A percentile compares a stretch with the other conserved stretches of the same genome.
These are phyloP conservation scores for Leucosporidium creatinivorum DNA, from an alignment of 768 basidiomycete genomes.

Conservation along the genomic window DNA sequence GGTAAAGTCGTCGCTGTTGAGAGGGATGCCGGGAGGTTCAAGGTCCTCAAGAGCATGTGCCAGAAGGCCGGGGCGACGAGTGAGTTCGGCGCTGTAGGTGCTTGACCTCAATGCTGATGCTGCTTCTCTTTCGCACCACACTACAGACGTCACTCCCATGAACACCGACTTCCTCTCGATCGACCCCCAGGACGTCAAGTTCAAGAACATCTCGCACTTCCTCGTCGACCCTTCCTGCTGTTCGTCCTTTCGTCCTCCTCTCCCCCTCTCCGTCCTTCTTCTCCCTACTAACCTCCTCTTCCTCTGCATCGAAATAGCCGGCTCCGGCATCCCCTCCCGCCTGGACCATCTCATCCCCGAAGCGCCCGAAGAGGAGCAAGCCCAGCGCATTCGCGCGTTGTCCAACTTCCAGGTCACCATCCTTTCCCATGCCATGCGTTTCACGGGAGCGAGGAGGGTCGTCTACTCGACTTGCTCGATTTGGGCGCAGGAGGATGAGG, in stretches of 20 bases:
- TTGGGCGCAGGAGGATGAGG: conserved; percentile 84
- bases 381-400: conserved; percentile 68
- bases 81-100: conserved; percentile 8
- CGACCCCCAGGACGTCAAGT: conserved; percentile 61
- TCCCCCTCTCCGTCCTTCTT: conserved; percentile 80
- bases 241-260: conserved; percentile 82
- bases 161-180: conserved; percentile 75
- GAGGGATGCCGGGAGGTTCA: conserved; percentile 69
- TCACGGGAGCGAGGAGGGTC: conserved; percentile 67
- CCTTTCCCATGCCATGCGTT: conserved; percentile 92
- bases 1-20: conserved; percentile 71
- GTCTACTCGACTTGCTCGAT: conserved; percentile 98
- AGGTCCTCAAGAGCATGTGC: conserved; percentile 77
- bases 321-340: conserved; percentile 41
- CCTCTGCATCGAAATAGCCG: conserved; percentile 11
- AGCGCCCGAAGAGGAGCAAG: conserved; percentile 44
- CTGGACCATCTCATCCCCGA: conserved; percentile 50
- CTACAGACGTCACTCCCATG: conserved; percentile 56
- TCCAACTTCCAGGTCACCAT: conserved; percentile 82
- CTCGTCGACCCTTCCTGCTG: conserved; percentile 95
- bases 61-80: conserved; percentile 70
- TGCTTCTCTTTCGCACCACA: neutral
- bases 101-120: neutral
- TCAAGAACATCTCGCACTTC: conserved; percentile 68
- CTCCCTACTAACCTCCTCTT: conserved; percentile 31